These are phyloP conservation scores for Sonneratia alba DNA, from an alignment of 345 rosid genomes.

Conservation along the genomic window DNA sequence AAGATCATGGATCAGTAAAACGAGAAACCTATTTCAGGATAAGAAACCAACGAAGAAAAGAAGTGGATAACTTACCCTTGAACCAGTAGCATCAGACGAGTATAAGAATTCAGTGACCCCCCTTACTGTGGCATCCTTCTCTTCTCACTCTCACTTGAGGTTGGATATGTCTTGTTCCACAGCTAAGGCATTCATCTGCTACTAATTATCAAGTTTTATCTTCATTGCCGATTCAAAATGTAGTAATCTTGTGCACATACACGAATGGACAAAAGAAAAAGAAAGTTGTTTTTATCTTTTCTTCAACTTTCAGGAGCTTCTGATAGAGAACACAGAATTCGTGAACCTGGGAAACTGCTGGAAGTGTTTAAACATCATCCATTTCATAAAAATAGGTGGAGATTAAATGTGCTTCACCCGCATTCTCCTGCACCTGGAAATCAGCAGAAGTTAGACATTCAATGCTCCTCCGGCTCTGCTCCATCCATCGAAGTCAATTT, in stretches of 20 bases:
- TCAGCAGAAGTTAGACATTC: slow-evolving; percentile 91
- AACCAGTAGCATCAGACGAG: slow-evolving; percentile 43
- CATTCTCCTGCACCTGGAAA: slow-evolving; percentile 38
- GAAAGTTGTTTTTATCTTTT: neutral
- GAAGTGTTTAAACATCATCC: neutral
- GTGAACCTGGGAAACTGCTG: neutral
- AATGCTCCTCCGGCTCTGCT: slow-evolving; percentile 74
- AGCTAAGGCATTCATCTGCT: slow-evolving; percentile 43
- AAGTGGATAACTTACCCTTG: slow-evolving; percentile 34
- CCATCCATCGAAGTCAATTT: slow-evolving; percentile 18
- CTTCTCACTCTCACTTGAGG: slow-evolving; percentile 62
- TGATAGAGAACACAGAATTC: neutral
- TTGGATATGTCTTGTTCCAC: slow-evolving; percentile 57
- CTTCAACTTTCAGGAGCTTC: too few relatives aligned
- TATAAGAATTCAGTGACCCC: slow-evolving; percentile 50
- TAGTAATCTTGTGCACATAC: neutral
- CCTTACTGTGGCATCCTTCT: slow-evolving; percentile 69
- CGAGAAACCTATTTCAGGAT: too few relatives aligned
- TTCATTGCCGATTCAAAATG: too few relatives aligned
- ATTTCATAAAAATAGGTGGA: too few relatives aligned
- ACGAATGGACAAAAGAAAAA: neutral
- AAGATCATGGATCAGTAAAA: too few relatives aligned
- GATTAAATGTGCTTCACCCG: neutral
- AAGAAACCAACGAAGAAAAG: neutral
- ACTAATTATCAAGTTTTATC: too few relatives aligned